Base-by-base conservation (phyloP, 345 rosid species). In the Trapa bicornis region DNA sequence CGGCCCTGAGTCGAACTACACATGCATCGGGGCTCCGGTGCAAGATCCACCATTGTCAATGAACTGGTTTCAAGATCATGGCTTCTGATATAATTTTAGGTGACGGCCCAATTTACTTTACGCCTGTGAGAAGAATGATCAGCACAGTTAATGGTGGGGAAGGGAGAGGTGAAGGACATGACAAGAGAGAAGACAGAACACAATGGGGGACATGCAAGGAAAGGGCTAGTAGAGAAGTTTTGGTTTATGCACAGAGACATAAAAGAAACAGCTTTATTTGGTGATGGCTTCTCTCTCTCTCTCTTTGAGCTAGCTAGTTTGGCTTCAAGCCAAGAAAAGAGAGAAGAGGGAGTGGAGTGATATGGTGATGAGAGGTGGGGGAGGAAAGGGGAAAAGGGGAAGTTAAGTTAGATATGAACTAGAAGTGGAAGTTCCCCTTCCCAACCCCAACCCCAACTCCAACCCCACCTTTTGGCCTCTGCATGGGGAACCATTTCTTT, bases 1-100 rank as follows among this genome's bases (percentile, higher is more conserved):
- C 22, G 77, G 75, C 58, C 78, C 83, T 4, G 81, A 79, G n/a
- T 72, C 82, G 6, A 79, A 61, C 75, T 86, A 88, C 79, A 78
- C 96, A 36, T 91, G 96, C 85, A 77, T 88, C 63, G 96, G 97
- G 63, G 93, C 89, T 35, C 96, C 92, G n/a, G 70, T 72, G 72
- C 69, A 77, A 82, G 75, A 73, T 72, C 76, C 72, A 60, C 61
- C 64, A 65, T 83, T 70, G 35, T 73, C 71, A 5, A 50, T 81
- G 71, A 81, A 82, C 76, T 80, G 87, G 69, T 85, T 83, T 86
- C 91, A 85, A 71, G 89, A 87, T 65, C 79, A 67, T 56, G 75
- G 82, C 61, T 78, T 87, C 69, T 83, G 74, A 70, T 22, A 22
- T 22, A 22, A 22, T 22, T 22, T 52, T 13, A 45, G 48, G 9